Base-by-base conservation (phyloP, 306 rosid species). In the Argentina anserina region DNA sequence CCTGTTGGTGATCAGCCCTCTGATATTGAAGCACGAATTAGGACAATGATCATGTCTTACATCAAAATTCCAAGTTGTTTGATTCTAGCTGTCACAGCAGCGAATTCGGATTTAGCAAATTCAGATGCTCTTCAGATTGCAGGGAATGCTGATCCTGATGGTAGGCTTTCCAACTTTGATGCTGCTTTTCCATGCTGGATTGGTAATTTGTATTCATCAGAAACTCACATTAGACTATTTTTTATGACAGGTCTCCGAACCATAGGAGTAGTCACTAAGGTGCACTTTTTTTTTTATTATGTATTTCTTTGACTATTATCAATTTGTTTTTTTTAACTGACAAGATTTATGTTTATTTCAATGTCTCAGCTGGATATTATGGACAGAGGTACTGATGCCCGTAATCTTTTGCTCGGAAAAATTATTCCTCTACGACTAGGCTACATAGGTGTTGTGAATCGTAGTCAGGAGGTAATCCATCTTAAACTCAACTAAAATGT, bases 321-420 rank as follows among this genome's bases (percentile, higher is more conserved):
- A 36, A 49, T 26, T 18, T 33, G 8, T 25, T 7, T 25, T 40
- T 69, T 49, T 33, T 78, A 70, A 77, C 85, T 59, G 82, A 90
- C 79, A 47, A 70, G 47, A 26, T 59, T 75, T 76, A 33, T 69
- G 71, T 71, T 75, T 68, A 62, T 49, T 58, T 56, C 6, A 59
- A 25, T 67, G 52, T n/a, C 36, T 58, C 85, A 94, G 98, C 80
- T 94, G 88, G 98, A 95, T 83, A 91, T 95, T 76, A 95, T 95
- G 99, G 99, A 95, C 81, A 91, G 99, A 90, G 99, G 99, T 86
- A 95, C 99, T 39, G 99, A 95, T 87, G 99, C 99, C 31, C 88
- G 92, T 47, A 95, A 95, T 81, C 90, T 95, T 71, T 88, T 95
- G 88, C 90, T 79, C 34, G 99, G 99, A 85, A 91, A 95, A 88